A percentile compares a stretch with the other conserved stretches of the same genome.
Conservation (phyloP, 176 grass and related monocot species). For the Zizania latifolia region DNA sequence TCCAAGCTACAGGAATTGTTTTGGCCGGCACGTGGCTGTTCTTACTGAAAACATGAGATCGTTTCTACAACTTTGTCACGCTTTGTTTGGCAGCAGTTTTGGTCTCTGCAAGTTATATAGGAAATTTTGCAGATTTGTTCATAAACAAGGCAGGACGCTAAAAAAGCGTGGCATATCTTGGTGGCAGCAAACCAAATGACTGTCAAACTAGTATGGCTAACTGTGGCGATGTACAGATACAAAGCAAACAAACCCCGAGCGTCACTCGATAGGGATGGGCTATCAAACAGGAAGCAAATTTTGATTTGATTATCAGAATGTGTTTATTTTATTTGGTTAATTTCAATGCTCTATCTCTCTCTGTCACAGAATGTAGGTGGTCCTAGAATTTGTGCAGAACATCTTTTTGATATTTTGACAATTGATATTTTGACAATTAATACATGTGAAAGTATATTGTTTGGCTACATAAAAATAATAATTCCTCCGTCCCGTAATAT, state of each 20-base stretch:
- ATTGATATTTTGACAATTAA: background rate
- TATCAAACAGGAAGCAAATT: conserved; percentile 4
- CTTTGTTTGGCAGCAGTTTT: background rate
- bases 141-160: background rate
- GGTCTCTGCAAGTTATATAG: background rate
- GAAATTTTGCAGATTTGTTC: background rate
- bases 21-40: conserved; percentile 3
- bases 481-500: too few relatives aligned
- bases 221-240: background rate
- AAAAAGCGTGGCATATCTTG: too few relatives aligned
- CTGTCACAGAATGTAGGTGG: too few relatives aligned
- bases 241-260: background rate
- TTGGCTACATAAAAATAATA: background rate
- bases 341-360: background rate
- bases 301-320: background rate
- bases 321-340: background rate
- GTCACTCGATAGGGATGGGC: background rate
- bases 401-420: too few relatives aligned
- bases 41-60: background rate
- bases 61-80: background rate
- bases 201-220: background rate
- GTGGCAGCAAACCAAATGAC: too few relatives aligned
- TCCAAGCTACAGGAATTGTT: conserved; percentile 4
- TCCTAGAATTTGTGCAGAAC: too few relatives aligned
- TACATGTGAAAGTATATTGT: background rate